Evolutionary conservation across 305 asterid species (phyloP).

Genomic region (Rubia occidens): DNA sequence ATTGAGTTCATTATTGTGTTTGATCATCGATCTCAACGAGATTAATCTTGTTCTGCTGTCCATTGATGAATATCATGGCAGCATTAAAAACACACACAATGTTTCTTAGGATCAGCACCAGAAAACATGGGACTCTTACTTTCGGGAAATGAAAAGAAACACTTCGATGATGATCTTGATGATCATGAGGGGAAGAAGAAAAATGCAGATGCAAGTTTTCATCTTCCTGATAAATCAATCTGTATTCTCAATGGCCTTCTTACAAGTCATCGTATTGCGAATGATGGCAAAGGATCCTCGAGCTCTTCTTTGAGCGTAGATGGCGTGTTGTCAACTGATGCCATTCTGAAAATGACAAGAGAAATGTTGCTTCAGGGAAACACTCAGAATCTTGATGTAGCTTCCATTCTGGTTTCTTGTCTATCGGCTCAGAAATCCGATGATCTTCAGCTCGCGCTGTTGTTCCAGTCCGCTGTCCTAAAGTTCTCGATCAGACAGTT

Average conservation of each 20-base stretch:
- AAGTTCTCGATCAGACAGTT: slow-evolving; percentile 20
- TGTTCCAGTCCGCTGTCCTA: slow-evolving; percentile 30
- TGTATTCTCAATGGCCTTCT: slow-evolving; percentile 2
- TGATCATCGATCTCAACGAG: neutral
- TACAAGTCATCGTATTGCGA: too few relatives aligned
- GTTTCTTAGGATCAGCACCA: neutral
- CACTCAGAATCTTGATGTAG: neutral
- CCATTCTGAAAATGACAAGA: slow-evolving; percentile 11
- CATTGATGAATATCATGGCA: neutral
- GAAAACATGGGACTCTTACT: neutral
- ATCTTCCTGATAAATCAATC: slow-evolving; percentile 5
- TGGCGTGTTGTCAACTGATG: slow-evolving; percentile 2
- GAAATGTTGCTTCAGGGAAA: neutral
- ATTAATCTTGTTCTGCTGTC: neutral
- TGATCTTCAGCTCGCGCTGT: slow-evolving; percentile 21
- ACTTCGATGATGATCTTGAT: neutral
- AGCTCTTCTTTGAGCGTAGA: neutral
- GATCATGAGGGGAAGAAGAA: neutral
- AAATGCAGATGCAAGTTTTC: neutral
- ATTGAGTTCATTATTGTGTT: neutral
- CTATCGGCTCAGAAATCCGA: slow-evolving; percentile 10
- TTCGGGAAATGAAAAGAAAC: neutral
- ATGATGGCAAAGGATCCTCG: neutral
- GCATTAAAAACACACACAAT: neutral
- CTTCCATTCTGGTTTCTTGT: neutral